A percentile compares a stretch with the other conserved stretches of the same genome.
phyloP scores from a whole-genome alignment of 257 asterid species.

The Salvia miltiorrhiza region DNA sequence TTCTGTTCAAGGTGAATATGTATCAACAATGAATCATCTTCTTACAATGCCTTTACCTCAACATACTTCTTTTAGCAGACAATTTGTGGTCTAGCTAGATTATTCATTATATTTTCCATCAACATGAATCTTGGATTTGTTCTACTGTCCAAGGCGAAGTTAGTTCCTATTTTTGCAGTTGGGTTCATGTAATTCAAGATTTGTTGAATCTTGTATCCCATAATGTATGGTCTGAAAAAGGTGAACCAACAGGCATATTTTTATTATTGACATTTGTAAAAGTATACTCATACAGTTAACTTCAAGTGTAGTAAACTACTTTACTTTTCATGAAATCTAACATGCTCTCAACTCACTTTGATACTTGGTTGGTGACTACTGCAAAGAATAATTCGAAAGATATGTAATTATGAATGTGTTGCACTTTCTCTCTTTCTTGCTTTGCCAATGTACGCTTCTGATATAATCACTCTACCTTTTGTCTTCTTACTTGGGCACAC shows the following conservation, averaged over 20 bases:
- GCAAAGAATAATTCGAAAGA: no score
- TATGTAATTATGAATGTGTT: no score
- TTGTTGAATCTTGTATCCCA: neutral
- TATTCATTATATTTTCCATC: neutral
- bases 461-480: neutral
- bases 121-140: neutral
- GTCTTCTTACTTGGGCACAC: neutral
- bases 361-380: no score
- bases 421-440: neutral
- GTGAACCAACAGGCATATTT: neutral
- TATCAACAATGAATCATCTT: neutral
- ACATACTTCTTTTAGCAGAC: neutral
- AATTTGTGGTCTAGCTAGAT: neutral
- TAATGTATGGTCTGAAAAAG: neutral
- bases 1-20: constrained; percentile 75
- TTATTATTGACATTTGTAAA: neutral
- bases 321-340: neutral
- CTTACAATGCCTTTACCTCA: neutral
- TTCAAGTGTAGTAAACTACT: neutral
- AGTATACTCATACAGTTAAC: neutral
- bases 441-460: neutral
- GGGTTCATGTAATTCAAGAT: neutral
- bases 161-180: neutral
- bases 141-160: neutral
- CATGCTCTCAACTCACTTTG: neutral